These are phyloP conservation scores for Ruellia speciosa DNA, from an alignment of 305 asterid genomes.

Conservation along the genomic window DNA sequence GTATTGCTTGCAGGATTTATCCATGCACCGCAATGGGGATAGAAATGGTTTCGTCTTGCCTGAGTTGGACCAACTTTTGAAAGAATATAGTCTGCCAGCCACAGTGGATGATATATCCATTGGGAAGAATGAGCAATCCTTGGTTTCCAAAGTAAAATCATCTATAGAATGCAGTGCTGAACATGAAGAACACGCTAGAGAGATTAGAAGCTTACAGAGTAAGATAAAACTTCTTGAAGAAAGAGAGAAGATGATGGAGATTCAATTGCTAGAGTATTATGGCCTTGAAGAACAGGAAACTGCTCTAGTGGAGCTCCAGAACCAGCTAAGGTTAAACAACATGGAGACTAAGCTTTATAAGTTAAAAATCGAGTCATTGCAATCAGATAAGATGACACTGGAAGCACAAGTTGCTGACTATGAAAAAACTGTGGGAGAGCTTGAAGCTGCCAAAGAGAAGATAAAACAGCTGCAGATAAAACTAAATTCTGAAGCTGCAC, in stretches of 20 bases:
- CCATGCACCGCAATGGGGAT: too few relatives aligned
- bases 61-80: too few relatives aligned
- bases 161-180: constrained; percentile 15
- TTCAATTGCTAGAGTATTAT: constrained; percentile 68
- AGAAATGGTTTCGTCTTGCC: too few relatives aligned
- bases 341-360: constrained; percentile 63
- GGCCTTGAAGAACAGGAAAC: constrained; percentile 87
- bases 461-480: constrained; percentile 54
- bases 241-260: constrained; percentile 63
- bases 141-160: too few relatives aligned
- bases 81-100: too few relatives aligned
- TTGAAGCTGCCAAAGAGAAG: constrained; percentile 64
- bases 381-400: constrained; percentile 49
- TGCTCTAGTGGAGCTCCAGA: constrained; percentile 68
- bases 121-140: too few relatives aligned
- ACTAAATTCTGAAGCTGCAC: constrained; percentile 54
- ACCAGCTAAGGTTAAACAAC: constrained; percentile 49
- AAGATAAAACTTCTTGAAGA: constrained; percentile 59
- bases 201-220: constrained; percentile 43
- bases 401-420: constrained; percentile 56
- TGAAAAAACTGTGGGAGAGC: constrained; percentile 48
- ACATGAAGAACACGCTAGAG: constrained; percentile 31
- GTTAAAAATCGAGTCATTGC: constrained; percentile 65
- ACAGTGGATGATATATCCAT: too few relatives aligned
- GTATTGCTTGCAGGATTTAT: too few relatives aligned